A percentile compares a stretch with the other conserved stretches of the same genome.
phyloP scores from a whole-genome alignment of 495 filamentous ascomycete species.

The Neurospora sp. region DNA sequence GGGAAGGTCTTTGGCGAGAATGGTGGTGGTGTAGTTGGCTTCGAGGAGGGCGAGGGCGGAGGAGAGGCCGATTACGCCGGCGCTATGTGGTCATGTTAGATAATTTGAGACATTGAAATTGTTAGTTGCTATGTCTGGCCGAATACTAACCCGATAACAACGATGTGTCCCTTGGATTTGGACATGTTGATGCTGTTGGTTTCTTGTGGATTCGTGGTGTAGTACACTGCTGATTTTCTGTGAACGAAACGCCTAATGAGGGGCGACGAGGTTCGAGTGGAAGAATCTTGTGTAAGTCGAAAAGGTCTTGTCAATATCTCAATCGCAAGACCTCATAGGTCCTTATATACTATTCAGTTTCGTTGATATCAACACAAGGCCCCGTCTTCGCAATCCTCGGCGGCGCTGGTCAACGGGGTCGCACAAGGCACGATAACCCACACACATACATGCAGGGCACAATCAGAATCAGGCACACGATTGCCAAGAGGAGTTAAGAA shows the following conservation, averaged over 20 bases:
- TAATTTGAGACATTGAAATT: not conserved
- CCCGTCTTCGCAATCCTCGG: not conserved
- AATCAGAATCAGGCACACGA: not conserved
- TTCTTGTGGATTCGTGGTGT: not conserved
- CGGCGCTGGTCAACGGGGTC: not conserved
- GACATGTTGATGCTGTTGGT: not conserved
- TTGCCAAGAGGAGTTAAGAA: not conserved
- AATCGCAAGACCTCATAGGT: not conserved
- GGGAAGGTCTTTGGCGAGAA: constrained; percentile 50
- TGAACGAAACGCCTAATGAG: not conserved
- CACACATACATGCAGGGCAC: not conserved
- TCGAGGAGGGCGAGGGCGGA: constrained; percentile 42
- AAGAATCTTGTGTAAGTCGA: not conserved
- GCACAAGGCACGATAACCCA: not conserved
- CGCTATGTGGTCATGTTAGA: constrained; percentile 26
- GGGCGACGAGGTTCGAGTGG: not conserved
- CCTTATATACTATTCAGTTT: not conserved
- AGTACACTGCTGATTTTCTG: not conserved
- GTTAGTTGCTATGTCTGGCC: not conserved
- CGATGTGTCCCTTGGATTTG: constrained; percentile 1
- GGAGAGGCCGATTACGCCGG: constrained; percentile 50
- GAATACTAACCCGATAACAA: constrained; percentile 4
- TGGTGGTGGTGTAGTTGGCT: constrained; percentile 35
- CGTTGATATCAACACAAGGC: not conserved
- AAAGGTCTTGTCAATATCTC: not conserved